Evolutionary conservation across 495 filamentous ascomycete genomes (phyloP), one percentile per base, ranked within the genome.

Genomic region (Penicillium tannophilum): DNA sequence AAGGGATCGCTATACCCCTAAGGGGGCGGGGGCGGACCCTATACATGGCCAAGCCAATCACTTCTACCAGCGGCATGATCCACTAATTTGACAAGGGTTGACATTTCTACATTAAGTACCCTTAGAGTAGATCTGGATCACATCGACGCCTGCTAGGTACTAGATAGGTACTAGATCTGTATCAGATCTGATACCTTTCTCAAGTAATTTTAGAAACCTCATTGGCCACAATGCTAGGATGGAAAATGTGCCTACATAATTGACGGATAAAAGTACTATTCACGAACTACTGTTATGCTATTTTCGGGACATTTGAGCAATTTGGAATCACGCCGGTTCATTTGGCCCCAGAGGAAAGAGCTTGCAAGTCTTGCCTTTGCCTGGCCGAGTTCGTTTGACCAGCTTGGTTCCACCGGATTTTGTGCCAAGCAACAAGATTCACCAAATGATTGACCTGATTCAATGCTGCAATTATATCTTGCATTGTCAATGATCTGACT

Each of bases 381-480:
- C 28, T 28, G 28, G 28, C 4, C 28, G 28, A 28, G 28, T 28
- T 28, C 28, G 6, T 28, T 4, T 28, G 28, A 28, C 28, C 28
- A 7, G 6, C 6, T 28, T 28, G 28, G 2, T 28, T 7, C 28
- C 28, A 28, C 28, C 4, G 3, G 28, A 28, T 28, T 3, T 0
- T 28, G 28, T 28, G 6, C 28, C 1, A 23, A 28, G 28, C 28
- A 28, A 28, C 28, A 28, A 28, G 28, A 28, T 7, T 28, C 28
- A 7, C 3, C 28, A 1, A 5, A 3, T 28, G 28, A 3, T 28
- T 3, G 4, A 7, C 28, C 58, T 78, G 55, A 74, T 78, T 41
- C 73, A 78, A 66, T 24, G 73, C 73, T n/a, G 71, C 73, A 45
- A 65, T 65, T 44, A 63, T 70, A 24, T 78, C 76, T 35, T 77